phyloP scores from a whole-genome alignment of 2,329 filamentous ascomycete genomes.

The Neofusicoccum laricinum region DNA sequence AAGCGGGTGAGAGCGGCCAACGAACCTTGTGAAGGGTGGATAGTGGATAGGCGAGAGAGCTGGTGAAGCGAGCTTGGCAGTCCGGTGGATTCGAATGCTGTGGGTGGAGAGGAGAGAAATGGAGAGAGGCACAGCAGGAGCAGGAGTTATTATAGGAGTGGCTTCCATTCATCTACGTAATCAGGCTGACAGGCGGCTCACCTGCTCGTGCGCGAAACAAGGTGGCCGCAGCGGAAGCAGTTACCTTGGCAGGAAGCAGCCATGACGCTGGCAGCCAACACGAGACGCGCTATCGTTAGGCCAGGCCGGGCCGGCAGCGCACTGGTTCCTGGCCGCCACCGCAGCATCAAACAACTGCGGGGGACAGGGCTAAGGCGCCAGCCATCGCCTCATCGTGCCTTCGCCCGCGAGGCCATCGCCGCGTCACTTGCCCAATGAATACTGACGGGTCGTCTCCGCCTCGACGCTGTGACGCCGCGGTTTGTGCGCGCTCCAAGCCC shows the following conservation, averaged over 20 bases:
- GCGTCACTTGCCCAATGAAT: neutral
- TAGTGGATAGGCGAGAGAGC: too few relatives aligned
- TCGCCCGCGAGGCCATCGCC: neutral
- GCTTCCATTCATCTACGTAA: neutral
- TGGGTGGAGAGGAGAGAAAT: neutral
- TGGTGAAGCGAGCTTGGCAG: neutral
- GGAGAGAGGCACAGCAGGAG: neutral
- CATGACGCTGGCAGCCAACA: neutral
- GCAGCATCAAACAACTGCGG: neutral
- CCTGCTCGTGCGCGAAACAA: constrained; percentile 1
- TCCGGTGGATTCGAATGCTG: neutral
- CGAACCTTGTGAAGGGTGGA: neutral
- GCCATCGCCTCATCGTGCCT: constrained; percentile 2
- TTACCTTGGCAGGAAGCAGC: constrained; percentile 1
- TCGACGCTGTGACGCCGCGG: neutral
- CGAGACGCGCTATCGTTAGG: neutral
- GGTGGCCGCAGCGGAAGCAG: constrained; percentile 3
- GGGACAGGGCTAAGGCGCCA: neutral
- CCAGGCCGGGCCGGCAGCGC: constrained; percentile 3
- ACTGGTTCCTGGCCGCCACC: neutral
- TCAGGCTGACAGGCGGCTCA: neutral
- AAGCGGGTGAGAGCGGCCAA: neutral
- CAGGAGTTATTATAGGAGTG: constrained; percentile 3
- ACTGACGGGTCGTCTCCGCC: neutral
- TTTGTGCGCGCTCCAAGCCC: neutral